Base-by-base conservation (phyloP, 305 asterid species). In the Fraxinus nigra region DNA sequence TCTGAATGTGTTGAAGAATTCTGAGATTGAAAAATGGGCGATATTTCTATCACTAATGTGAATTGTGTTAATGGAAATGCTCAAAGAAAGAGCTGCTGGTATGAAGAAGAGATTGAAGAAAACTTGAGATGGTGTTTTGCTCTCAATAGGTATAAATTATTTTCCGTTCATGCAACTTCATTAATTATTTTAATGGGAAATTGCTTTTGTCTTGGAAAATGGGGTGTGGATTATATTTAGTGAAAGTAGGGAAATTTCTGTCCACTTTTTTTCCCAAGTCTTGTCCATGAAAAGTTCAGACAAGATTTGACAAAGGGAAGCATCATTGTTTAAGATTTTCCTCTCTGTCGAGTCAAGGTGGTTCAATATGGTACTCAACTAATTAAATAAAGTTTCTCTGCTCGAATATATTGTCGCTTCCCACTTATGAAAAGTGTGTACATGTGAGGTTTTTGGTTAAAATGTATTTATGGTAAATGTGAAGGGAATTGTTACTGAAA, bases 81-180 rank as follows among this genome's bases (percentile, higher is more conserved):
- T 72, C 97, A 89, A 79, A 94, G 98, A 79, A 94, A 94, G 91
- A 91, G 97, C 81, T 94, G 98, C 80, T 95, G 99, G 99, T 95
- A 93, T 81, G 99, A 95, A 87, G 99, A 95, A 86, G 99, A 95
- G 84, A 93, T 95, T 82, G 99, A 95, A 82, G 97, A 90, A 76
- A 93, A 95, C 67, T 86, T 95, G 88, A 89, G 97, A 80, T 95
- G 99, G 99, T 92, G 97, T 77, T 95, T 95, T 83, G 99, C 99
- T 35, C 97, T 95, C 84, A 95, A 95, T 86, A 93, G 98, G 98
- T 95, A 88, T 35, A 34, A 18, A 34, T 30, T 28, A 13, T 8
- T 80, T 30, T 33, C 54, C 3, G 3, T 54, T 54, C 63, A n/a
- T 14, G 63, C 20, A 54, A 26, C 11, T 28, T 0, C 35, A 32